Evolutionary conservation across 257 asterid genomes (phyloP).

Genomic region (Salvia splendens): DNA sequence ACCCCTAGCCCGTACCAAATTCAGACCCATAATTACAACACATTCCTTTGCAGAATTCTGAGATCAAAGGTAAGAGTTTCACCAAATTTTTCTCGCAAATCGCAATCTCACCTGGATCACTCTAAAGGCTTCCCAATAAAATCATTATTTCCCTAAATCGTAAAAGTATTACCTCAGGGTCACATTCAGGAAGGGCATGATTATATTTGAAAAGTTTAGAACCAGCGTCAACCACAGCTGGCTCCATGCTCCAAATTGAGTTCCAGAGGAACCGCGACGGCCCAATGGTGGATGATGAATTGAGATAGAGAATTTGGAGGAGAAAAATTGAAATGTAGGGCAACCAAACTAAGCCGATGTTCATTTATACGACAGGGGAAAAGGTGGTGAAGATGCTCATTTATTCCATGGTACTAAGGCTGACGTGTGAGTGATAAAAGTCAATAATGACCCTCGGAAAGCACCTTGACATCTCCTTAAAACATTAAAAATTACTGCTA

Average conservation of each 20-base stretch:
- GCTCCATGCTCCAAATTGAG: constrained; percentile 36
- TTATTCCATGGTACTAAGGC: constrained; percentile 15
- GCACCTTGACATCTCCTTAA: constrained; percentile 12
- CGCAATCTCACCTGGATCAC: not conserved
- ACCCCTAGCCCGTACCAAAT: constrained; percentile 25
- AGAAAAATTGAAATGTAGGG: constrained; percentile 24
- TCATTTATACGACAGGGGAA: constrained; percentile 24
- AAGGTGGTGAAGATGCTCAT: constrained; percentile 23
- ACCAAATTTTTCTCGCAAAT: constrained; percentile 15
- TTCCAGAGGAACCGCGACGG: constrained; percentile 20
- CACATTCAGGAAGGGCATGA: constrained; percentile 29
- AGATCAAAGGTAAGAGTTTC: not conserved
- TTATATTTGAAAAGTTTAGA: constrained; percentile 36
- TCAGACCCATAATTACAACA: constrained; percentile 10
- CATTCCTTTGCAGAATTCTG: not conserved
- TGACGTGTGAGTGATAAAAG: constrained; percentile 16
- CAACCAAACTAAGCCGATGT: constrained; percentile 23
- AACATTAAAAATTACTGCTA: constrained; percentile 13
- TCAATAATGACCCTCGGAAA: constrained; percentile 31
- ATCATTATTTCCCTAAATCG: constrained; percentile 15
- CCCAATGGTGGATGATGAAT: constrained; percentile 22
- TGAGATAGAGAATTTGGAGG: constrained; percentile 12
- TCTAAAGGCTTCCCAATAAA: constrained; percentile 17
- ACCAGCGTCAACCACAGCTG: constrained; percentile 46
- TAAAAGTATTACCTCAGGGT: constrained; percentile 35